A percentile compares a stretch with the other conserved stretches of the same genome.
These are phyloP conservation scores for Cryptococcus sp. DNA, from an alignment of 1,284 basidiomycete species.

Conservation along the genomic window DNA sequence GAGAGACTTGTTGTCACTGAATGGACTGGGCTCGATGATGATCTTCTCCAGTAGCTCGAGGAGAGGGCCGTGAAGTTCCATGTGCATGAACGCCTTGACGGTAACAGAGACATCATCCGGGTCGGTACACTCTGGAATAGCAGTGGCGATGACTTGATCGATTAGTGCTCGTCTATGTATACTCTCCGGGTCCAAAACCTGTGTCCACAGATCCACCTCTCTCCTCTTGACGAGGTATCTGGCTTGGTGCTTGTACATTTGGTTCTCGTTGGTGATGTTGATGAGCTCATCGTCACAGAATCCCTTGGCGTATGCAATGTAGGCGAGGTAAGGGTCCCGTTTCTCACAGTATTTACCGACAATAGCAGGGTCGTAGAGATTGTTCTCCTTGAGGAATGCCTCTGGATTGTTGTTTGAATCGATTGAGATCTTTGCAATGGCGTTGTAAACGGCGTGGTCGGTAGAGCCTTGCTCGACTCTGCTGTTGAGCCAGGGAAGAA, in stretches of 20 bases:
- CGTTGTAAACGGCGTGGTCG: constrained; percentile 91
- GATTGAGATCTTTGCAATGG: constrained; percentile 96
- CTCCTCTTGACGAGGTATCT: constrained; percentile 97
- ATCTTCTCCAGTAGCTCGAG: constrained; percentile 99
- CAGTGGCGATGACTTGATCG: constrained; percentile 93
- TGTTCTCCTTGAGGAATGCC: constrained; percentile 97
- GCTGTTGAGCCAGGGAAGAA: constrained; percentile 93
- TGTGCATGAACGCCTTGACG: constrained; percentile 97
- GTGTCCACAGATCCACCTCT: constrained; percentile 92
- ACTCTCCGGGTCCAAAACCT: constrained; percentile 87
- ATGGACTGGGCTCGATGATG: constrained; percentile 92
- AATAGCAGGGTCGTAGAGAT: constrained; percentile 85
- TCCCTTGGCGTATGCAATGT: constrained; percentile 99
- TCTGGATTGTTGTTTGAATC: constrained; percentile 99
- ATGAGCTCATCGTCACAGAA: constrained; percentile 99
- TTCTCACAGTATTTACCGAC: constrained; percentile 99
- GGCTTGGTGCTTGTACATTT: constrained; percentile 99
- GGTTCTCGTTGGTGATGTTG: constrained; percentile 95
- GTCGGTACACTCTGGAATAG: constrained; percentile 94
- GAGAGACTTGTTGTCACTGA: constrained; percentile 94
- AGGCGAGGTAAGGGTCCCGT: constrained; percentile 96
- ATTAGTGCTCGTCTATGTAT: constrained; percentile 89
- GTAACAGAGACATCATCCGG: constrained; percentile 98
- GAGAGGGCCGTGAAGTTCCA: constrained; percentile 93
- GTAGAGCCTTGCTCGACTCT: constrained; percentile 88